Base-by-base conservation (phyloP, 2,329 filamentous ascomycete genomes). In the Fonsecaea nubica region DNA sequence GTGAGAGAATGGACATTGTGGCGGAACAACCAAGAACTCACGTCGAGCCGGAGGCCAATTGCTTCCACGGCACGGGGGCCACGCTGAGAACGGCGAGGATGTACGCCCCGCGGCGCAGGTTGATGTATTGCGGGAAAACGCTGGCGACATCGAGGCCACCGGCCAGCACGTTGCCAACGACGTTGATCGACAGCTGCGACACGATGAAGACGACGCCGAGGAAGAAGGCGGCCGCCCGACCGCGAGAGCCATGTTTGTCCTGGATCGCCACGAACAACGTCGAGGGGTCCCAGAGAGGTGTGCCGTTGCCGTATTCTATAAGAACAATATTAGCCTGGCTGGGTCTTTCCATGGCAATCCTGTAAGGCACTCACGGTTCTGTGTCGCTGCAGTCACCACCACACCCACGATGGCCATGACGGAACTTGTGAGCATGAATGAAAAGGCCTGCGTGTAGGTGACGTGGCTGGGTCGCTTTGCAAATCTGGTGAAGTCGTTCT, bases 71-170 rank as follows among this genome's bases (percentile, higher is more conserved):
- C 63, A 80, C 80, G 54, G 82, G 76, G 0, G 77, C 76, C 32
- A 82, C 80, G n/a, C 76, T 79, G 3, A 84, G 74, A 2, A 82
- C 70, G 0, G 81, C 75, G 3, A 77, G 79, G 56, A 86, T 75
- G 64, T 84, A 84, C 1, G 80, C 79, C 0, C 86, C 86, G 1
- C 85, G 80, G 1, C 84, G 77, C 67, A 87, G 86, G 72, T 85
- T 86, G 74, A 87, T 80, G 69, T 82, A 86, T 42, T 77, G 78
- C 0, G 84, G 84, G 69, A 82, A 81, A 0, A 87, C 72, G 3
- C 81, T 83, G 1, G 84, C 80, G 56, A 86, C 76, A 72, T 87
- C 86, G 79, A 87, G 85, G n/a, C 83, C 85, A 2, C 80, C 79
- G 0, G 81, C 80, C 66, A 85, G 79, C 0, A 79, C 79, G 69